phyloP scores from a whole-genome alignment of 306 rosid genomes.

The Trichosanthes cucumerina region DNA sequence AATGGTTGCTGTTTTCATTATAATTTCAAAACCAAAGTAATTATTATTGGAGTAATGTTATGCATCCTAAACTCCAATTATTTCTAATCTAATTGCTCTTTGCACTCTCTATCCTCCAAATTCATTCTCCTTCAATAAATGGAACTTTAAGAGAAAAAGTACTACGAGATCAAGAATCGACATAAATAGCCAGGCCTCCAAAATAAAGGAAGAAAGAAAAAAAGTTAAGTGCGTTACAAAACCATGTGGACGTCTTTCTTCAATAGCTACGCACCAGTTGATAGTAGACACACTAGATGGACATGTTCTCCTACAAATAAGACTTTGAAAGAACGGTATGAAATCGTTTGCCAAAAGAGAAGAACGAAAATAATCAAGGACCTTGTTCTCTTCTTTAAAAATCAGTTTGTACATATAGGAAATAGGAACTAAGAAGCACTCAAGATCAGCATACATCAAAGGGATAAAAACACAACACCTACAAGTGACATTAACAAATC shows the following conservation, averaged over 20 bases:
- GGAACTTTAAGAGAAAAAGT: neutral
- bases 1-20: neutral
- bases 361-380: neutral
- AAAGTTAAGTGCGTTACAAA: neutral
- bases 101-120: neutral
- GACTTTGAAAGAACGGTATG: neutral
- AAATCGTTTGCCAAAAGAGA: neutral
- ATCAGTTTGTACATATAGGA: neutral
- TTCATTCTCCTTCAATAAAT: neutral
- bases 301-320: neutral
- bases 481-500: neutral
- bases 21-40: neutral
- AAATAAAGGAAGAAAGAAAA: neutral
- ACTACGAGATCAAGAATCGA: neutral
- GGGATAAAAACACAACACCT: neutral
- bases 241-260: neutral
- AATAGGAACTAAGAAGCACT: neutral
- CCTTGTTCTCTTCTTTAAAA: neutral
- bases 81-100: neutral
- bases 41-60: neutral
- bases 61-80: neutral
- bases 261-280: neutral
- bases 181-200: neutral
- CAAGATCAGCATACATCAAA: neutral
- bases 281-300: neutral